Conservation (phyloP, 345 rosid species). For the Eucalyptus marginata region DNA sequence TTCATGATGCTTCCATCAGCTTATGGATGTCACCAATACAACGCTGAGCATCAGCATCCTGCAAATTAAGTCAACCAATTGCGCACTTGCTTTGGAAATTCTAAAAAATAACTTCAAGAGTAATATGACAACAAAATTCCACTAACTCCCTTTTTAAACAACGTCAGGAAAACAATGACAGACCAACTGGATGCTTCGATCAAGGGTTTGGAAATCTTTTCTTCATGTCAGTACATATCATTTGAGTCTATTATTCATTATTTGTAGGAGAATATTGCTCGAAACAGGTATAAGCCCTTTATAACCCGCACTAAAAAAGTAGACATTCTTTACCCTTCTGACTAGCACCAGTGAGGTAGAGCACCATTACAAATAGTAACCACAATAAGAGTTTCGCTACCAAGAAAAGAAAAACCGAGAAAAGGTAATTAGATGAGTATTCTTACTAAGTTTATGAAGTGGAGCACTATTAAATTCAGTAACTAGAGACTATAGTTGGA, state of each 20-base stretch:
- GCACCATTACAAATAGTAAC: not conserved
- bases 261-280: not conserved
- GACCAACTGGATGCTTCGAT: not conserved
- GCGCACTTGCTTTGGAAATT: not conserved
- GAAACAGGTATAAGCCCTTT: not conserved
- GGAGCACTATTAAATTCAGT: not conserved
- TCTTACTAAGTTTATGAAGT: not conserved
- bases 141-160: not conserved
- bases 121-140: not conserved
- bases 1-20: not conserved
- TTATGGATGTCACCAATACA: not conserved
- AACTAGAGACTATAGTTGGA: not conserved
- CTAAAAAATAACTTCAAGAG: not conserved
- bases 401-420: not conserved
- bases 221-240: not conserved
- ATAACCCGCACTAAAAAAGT: not conserved
- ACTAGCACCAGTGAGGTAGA: not conserved
- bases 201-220: not conserved
- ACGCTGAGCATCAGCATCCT: not conserved
- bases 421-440: not conserved
- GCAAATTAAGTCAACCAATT: not conserved
- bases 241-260: not conserved
- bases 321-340: not conserved
- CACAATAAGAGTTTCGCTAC: not conserved
- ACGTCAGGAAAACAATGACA: not conserved